Conservation (phyloP, 192 early-diverging fungal species). For the Gamsiella multidivaricata region DNA sequence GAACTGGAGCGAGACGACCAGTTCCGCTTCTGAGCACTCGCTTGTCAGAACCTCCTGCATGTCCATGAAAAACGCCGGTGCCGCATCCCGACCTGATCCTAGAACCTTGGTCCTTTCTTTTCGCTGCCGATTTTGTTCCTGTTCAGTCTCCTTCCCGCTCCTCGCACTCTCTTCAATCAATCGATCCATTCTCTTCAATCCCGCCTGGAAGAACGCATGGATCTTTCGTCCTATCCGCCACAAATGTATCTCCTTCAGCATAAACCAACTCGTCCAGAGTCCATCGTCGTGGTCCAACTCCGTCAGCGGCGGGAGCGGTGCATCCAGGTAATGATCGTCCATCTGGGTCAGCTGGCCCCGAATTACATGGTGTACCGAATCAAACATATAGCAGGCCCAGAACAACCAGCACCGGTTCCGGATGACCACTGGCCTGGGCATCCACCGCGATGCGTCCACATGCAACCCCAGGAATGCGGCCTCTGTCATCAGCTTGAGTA, state of each 20-base stretch:
- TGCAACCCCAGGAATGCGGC: conserved; percentile 35
- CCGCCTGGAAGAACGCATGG: conserved; percentile 40
- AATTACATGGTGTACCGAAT: conserved; percentile 35
- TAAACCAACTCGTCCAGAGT: conserved; percentile 52
- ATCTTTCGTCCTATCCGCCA: conserved; percentile 47
- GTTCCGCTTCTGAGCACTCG: conserved; percentile 43
- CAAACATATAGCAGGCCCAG: conserved; percentile 47
- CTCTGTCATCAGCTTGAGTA: conserved; percentile 39
- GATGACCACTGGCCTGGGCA: conserved; percentile 44
- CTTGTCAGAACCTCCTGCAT: conserved; percentile 15
- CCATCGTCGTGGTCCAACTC: conserved; percentile 45
- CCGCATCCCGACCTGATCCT: no score
- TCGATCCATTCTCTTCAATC: conserved; percentile 33
- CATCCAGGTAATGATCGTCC: conserved; percentile 40
- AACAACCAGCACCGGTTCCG: conserved; percentile 49
- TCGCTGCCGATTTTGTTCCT: not conserved
- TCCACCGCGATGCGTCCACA: conserved; percentile 40
- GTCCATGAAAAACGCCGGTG: not conserved
- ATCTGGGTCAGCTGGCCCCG: conserved; percentile 44
- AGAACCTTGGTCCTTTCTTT: not conserved
- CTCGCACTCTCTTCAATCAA: conserved; percentile 10
- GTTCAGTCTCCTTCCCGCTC: no score
- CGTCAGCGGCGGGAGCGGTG: conserved; percentile 36
- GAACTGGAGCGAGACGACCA: conserved; percentile 36
- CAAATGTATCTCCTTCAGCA: conserved; percentile 45